Evolutionary conservation across 225 moss, liverwort and hornwort species (phyloP), one percentile per base, ranked within the genome.

Genomic region (Marchantia polymorpha): DNA sequence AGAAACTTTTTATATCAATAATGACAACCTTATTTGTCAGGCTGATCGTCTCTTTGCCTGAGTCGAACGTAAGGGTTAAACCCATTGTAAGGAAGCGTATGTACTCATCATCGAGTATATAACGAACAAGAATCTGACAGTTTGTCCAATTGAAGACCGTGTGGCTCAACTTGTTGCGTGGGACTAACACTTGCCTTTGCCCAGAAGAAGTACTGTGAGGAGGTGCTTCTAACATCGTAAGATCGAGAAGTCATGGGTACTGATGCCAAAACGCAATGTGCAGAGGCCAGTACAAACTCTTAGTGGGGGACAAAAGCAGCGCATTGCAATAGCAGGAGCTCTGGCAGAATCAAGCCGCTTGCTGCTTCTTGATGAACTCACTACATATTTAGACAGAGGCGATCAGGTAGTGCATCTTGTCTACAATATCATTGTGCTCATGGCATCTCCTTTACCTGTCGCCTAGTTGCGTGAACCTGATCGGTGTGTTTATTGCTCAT

Each of bases 241-340:
- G 30, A 69, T 7, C 39, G 17, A 7, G 47, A 7, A 19, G 10
- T 50, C 4, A 22, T 20, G 39, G 50, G 59, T 25, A 13, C 29
- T 82, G 51, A 46, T 54, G 22, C 29, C 29, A 63, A 52, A 31
- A 61, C 48, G 22, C 19, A 50, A n/a, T 73, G 23, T 49, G 50
- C 83, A 87, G 87, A 89, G 86, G 77, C 90, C 99, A 14, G 89
- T 99, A 73, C 94, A 94, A 71, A 95, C 93, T 3, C 82, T 99
- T 8, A 99, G 97, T 84, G 97, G 97, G 52, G 97, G 97, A 26
- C 95, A 99, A 82, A 99, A 99, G 80, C 97, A 99, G 84, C 87
- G 95, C 49, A 88, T 99, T 80, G 97, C 97, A 59, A 94, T 99
- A 64, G 97, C 97, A 46, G 97, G 97, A 70, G 97, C 97, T 10